phyloP scores from a whole-genome alignment of 1,284 basidiomycete genomes.

The Apiotrichum mycotoxinovorans region DNA sequence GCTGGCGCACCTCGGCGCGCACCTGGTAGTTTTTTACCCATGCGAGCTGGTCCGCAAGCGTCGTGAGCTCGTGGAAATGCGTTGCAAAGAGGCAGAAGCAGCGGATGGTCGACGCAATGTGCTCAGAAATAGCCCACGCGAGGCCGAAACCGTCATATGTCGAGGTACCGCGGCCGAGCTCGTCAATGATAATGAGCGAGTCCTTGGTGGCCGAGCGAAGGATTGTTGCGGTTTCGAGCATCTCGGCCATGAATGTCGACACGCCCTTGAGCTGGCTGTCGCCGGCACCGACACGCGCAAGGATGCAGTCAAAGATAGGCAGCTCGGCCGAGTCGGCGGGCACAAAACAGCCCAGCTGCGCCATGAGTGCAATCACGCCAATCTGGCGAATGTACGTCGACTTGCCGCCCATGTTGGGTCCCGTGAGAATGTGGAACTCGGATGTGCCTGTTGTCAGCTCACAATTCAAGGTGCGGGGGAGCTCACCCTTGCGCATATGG shows the following conservation, averaged over 20 bases:
- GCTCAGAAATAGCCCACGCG: constrained; percentile 99
- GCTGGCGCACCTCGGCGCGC: constrained; percentile 76
- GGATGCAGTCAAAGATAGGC: constrained; percentile 93
- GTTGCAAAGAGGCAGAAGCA: constrained; percentile 96
- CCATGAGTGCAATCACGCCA: constrained; percentile 92
- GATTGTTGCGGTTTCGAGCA: constrained; percentile 89
- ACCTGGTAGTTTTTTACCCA: constrained; percentile 96
- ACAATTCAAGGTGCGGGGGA: not conserved
- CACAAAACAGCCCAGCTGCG: constrained; percentile 91
- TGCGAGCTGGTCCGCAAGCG: constrained; percentile 75
- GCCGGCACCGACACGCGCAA: constrained; percentile 94
- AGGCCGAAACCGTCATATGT: constrained; percentile 98
- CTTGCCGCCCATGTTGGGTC: constrained; percentile 96
- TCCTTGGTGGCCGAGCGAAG: constrained; percentile 87
- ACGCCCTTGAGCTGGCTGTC: constrained; percentile 97
- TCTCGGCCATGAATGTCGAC: constrained; percentile 99
- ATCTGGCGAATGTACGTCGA: constrained; percentile 87
- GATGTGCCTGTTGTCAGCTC: constrained; percentile 33
- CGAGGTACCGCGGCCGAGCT: constrained; percentile 95
- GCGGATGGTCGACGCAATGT: constrained; percentile 86
- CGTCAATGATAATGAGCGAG: constrained; percentile 96
- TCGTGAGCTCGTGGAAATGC: constrained; percentile 96
- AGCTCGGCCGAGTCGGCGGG: constrained; percentile 80
- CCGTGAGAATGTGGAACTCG: constrained; percentile 58
- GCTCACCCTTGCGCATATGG: constrained; percentile 38